Percentiles rank a stretch among this genome's conserved stretches.
These are phyloP conservation scores for Pelargonium nanum DNA, from an alignment of 345 rosid genomes.

Conservation along the genomic window DNA sequence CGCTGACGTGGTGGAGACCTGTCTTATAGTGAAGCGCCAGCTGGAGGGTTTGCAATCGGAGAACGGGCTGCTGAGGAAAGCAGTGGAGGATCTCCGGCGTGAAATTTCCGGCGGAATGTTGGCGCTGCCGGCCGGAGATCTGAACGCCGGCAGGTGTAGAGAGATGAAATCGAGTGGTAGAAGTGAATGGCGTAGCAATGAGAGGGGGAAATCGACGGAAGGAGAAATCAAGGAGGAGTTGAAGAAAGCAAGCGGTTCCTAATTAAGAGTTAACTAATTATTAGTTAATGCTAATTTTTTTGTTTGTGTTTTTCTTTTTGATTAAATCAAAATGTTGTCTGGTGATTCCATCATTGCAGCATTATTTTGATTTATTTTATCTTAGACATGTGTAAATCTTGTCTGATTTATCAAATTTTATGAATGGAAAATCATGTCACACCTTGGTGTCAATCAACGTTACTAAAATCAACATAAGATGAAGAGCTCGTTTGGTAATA, in stretches of 20 bases:
- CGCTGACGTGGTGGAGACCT: slow-evolving; percentile 40
- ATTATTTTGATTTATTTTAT: no score
- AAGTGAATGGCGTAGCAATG: slow-evolving; percentile 34
- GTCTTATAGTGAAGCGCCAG: slow-evolving; percentile 42
- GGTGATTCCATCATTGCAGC: no score
- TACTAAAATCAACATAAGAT: no score
- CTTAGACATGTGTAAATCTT: no score
- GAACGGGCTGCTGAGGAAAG: slow-evolving; percentile 48
- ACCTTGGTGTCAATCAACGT: no score
- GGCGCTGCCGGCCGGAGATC: slow-evolving; percentile 17
- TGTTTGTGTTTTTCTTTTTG: no score
- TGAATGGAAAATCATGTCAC: no score
- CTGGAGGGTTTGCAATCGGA: slow-evolving; percentile 58
- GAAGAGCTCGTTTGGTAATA: no score
- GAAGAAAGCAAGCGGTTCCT: slow-evolving; percentile 34
- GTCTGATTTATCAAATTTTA: no score
- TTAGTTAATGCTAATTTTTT: no score
- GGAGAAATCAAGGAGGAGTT: slow-evolving; percentile 51
- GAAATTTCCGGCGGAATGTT: slow-evolving; percentile 28
- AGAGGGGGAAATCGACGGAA: slow-evolving; percentile 32
- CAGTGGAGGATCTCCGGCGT: slow-evolving; percentile 63
- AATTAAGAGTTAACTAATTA: no score
- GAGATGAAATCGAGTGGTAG: slow-evolving; percentile 18
- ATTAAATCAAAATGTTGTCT: no score
- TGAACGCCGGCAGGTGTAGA: slow-evolving; percentile 27